phyloP scores from a whole-genome alignment of 1,284 basidiomycete genomes.

The Ganoderma sinense region DNA sequence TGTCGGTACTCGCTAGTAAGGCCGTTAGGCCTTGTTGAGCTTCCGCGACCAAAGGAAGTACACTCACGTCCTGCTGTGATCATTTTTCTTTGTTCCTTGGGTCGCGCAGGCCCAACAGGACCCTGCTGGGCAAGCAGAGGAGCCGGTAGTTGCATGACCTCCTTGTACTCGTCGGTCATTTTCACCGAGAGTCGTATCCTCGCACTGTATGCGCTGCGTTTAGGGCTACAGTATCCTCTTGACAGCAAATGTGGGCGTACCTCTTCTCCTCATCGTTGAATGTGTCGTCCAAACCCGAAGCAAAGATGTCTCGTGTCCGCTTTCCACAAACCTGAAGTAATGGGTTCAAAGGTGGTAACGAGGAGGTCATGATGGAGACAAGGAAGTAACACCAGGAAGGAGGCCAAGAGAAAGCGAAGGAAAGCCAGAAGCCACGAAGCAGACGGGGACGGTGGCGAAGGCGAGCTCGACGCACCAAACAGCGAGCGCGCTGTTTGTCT shows the following conservation, averaged over 20 bases:
- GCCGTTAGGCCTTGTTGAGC: not conserved
- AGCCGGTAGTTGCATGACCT: slow-evolving; percentile 87
- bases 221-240: too few species aligned
- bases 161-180: slow-evolving; percentile 87
- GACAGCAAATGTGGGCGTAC: slow-evolving; percentile 45
- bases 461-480: slow-evolving; percentile 22
- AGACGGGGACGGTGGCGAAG: slow-evolving; percentile 8
- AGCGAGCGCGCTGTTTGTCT: slow-evolving; percentile 29
- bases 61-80: slow-evolving; percentile 77
- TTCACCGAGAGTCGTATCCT: slow-evolving; percentile 76
- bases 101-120: slow-evolving; percentile 79
- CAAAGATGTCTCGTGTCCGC: slow-evolving; percentile 75
- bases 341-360: slow-evolving; percentile 73
- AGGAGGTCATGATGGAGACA: slow-evolving; percentile 42
- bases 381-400: not conserved
- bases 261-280: slow-evolving; percentile 74
- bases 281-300: slow-evolving; percentile 66
- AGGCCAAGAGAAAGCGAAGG: not conserved
- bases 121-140: slow-evolving; percentile 85
- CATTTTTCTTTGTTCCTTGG: slow-evolving; percentile 67
- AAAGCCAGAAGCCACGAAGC: too few species aligned
- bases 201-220: slow-evolving; percentile 50
- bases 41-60: slow-evolving; percentile 3
- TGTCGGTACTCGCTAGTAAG: slow-evolving; percentile 52
- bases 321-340: slow-evolving; percentile 68